Percentiles rank a stretch among this genome's conserved stretches.
Conservation (phyloP, 2,329 filamentous ascomycete species). For the Fusarium longipes region DNA sequence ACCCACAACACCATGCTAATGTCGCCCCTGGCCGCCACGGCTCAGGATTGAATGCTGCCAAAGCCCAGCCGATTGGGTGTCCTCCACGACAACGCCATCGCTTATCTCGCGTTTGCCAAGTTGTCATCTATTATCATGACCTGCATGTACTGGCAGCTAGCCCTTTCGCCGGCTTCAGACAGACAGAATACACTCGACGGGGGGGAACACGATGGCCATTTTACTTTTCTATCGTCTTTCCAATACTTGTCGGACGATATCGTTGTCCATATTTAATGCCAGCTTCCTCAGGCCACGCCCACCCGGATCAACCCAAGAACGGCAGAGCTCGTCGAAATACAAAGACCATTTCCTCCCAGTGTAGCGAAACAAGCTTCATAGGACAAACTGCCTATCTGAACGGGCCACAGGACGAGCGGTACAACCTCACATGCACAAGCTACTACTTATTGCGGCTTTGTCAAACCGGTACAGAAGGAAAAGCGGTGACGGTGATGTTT, state of each 20-base stretch:
- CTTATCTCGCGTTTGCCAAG: slow-evolving; percentile 44
- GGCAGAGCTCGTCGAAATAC: neutral
- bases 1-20: slow-evolving; percentile 33
- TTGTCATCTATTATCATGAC: slow-evolving; percentile 35
- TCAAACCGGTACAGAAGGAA: slow-evolving; percentile 41
- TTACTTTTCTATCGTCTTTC: neutral
- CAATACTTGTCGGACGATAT: neutral
- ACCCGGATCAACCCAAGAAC: neutral
- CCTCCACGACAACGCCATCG: slow-evolving; percentile 39
- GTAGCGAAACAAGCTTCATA: neutral
- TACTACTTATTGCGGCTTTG: slow-evolving; percentile 21
- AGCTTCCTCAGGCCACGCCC: neutral
- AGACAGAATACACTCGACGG: slow-evolving; percentile 9
- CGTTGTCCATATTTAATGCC: neutral
- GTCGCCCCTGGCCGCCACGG: slow-evolving; percentile 32
- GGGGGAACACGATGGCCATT: neutral
- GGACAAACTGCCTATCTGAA: neutral
- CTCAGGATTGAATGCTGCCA: slow-evolving; percentile 43
- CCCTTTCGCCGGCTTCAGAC: slow-evolving; percentile 33
- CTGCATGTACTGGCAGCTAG: slow-evolving; percentile 39
- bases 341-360: neutral
- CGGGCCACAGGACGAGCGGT: neutral
- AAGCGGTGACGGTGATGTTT: slow-evolving; percentile 26
- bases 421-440: slow-evolving; percentile 8
- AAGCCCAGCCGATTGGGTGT: slow-evolving; percentile 42